phyloP scores from a whole-genome alignment of 306 rosid genomes.

The Dalbergia cultrata region DNA sequence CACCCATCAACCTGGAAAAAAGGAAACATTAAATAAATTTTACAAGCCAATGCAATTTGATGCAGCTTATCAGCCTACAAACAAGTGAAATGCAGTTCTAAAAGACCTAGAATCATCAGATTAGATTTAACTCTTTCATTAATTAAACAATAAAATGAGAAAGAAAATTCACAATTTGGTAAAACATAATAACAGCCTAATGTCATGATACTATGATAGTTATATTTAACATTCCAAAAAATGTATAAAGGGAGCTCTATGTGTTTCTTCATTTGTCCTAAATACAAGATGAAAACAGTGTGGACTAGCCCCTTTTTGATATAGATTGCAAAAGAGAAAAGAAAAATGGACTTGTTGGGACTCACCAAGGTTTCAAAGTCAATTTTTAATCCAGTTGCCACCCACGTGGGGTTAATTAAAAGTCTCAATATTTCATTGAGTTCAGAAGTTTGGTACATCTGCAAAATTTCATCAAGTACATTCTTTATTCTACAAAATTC shows the following conservation, averaged over 20 bases:
- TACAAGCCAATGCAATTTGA: constrained; percentile 34
- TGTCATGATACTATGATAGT: background rate
- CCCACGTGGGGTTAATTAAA: constrained; percentile 90
- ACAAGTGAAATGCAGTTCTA: constrained; percentile 28
- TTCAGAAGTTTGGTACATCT: constrained; percentile 70
- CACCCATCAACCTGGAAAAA: constrained; percentile 76
- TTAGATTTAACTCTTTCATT: background rate
- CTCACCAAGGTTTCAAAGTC: constrained; percentile 85
- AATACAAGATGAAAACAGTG: constrained; percentile 1
- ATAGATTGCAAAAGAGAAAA: background rate
- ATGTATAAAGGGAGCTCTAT: background rate
- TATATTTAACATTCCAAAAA: background rate
- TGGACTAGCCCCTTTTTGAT: constrained; percentile 23
- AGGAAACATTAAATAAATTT: constrained; percentile 23
- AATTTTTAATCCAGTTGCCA: constrained; percentile 87
- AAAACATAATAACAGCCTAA: background rate
- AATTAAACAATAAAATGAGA: constrained; percentile 30
- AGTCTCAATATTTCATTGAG: constrained; percentile 75
- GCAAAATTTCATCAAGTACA: constrained; percentile 86
- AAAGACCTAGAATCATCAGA: constrained; percentile 11
- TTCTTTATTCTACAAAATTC: constrained; percentile 94
- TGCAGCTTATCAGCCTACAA: constrained; percentile 29
- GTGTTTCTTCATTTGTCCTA: constrained; percentile 15
- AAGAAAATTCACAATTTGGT: background rate
- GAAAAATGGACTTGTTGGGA: constrained; percentile 26